phyloP scores from a whole-genome alignment of 768 basidiomycete species.

The Lactarius trivialis region DNA sequence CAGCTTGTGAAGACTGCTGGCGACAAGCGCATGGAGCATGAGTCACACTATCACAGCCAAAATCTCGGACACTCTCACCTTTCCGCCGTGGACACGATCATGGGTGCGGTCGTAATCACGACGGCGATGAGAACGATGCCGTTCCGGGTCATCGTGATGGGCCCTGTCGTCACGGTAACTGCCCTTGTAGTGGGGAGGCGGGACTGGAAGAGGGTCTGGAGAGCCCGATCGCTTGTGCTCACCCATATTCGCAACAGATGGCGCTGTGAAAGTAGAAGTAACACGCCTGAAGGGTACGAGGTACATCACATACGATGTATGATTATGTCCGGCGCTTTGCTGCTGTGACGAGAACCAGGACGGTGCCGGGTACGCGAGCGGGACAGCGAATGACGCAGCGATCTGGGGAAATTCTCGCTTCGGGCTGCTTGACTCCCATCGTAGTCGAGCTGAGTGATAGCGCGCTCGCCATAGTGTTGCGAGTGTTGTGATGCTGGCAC shows the following conservation, averaged over 20 bases:
- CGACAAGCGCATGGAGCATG: not conserved
- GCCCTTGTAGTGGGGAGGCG: conserved; percentile 8
- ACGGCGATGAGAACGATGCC: conserved; percentile 13
- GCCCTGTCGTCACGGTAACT: conserved; percentile 5
- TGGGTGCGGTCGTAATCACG: conserved; percentile 6
- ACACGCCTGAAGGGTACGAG: not conserved
- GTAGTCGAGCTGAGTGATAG: conserved; percentile 17
- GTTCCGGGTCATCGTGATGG: not conserved
- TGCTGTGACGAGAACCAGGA: conserved; percentile 12
- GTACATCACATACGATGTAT: conserved; percentile 9
- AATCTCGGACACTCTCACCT: conserved; percentile 6
- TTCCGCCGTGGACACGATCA: not conserved
- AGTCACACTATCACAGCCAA: conserved; percentile 1
- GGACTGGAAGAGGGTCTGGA: conserved; percentile 16
- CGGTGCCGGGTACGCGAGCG: conserved; percentile 8
- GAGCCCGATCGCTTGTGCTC: conserved; percentile 8
- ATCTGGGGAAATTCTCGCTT: conserved; percentile 7
- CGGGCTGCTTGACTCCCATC: conserved; percentile 4
- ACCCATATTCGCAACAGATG: conserved; percentile 7
- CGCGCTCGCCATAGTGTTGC: conserved; percentile 19
- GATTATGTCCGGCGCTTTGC: conserved; percentile 15
- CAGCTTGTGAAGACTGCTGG: not conserved
- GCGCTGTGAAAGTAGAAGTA: conserved; percentile 6
- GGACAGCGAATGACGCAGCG: not conserved
- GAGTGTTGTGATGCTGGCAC: conserved; percentile 12